Evolutionary conservation across 257 asterid genomes (phyloP).

Genomic region (Anisodus tanguticus): DNA sequence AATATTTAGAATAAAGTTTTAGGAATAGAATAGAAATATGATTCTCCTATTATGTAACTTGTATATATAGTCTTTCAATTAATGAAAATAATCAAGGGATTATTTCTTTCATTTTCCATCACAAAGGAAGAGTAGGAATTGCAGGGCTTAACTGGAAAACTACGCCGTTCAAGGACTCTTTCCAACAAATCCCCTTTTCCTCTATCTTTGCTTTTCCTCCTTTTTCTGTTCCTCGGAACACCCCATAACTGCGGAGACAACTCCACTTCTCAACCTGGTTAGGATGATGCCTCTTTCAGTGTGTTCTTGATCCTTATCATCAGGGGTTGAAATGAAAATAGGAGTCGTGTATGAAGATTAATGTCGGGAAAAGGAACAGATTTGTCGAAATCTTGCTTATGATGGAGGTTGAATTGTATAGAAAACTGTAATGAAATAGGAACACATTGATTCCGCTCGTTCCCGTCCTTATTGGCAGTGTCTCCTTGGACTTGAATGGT

Average conservation of each 20-base stretch:
- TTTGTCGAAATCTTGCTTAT: conserved; percentile 15
- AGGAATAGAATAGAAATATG: too few relatives aligned
- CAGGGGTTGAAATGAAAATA: conserved; percentile 21
- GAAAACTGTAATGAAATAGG: conserved; percentile 52
- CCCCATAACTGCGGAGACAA: conserved; percentile 36
- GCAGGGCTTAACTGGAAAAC: conserved; percentile 42
- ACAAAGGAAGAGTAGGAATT: conserved; percentile 43
- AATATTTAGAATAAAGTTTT: too few relatives aligned
- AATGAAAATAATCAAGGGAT: too few relatives aligned
- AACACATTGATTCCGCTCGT: too few relatives aligned
- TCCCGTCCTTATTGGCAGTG: conserved; percentile 43
- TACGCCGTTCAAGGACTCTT: conserved; percentile 39
- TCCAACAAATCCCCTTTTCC: conserved; percentile 32
- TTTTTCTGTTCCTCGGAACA: conserved; percentile 23
- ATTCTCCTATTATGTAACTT: too few relatives aligned
- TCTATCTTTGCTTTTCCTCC: not conserved
- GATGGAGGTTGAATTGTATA: conserved; percentile 42
- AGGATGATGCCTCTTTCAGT: conserved; percentile 28
- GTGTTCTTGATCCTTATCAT: not conserved
- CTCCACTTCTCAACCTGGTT: conserved; percentile 53
- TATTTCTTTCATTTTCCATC: too few relatives aligned
- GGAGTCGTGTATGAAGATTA: conserved; percentile 40
- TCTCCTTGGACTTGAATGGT: conserved; percentile 45
- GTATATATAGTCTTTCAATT: too few relatives aligned
- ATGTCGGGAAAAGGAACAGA: conserved; percentile 15